Percentiles rank a stretch among this genome's conserved stretches.
Conservation (phyloP, 202 grass and related monocot genomes). For the Schoenoplectus tabernaemontani region DNA sequence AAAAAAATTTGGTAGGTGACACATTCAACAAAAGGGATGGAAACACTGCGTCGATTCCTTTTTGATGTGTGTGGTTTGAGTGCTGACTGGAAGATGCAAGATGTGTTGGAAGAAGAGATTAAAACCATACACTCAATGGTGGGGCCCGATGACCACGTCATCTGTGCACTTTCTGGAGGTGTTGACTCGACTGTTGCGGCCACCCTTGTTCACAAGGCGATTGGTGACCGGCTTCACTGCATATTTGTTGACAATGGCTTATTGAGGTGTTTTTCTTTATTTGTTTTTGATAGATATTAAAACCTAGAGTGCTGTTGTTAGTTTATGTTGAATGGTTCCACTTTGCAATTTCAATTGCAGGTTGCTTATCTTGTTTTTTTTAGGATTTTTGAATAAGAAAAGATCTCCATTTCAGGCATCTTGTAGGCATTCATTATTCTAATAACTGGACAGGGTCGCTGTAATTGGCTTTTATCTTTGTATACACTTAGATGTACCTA, state of each 20-base stretch:
- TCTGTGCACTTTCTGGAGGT: constrained; percentile 80
- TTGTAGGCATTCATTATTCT: neutral
- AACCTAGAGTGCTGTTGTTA: neutral
- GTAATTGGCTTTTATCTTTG: neutral
- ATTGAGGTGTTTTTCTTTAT: constrained; percentile 40
- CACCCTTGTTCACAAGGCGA: constrained; percentile 74
- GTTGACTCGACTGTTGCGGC: constrained; percentile 89
- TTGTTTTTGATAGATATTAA: neutral
- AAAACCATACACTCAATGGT: constrained; percentile 57
- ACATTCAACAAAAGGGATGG: constrained; percentile 79
- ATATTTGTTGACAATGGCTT: constrained; percentile 89
- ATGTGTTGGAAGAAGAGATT: constrained; percentile 85
- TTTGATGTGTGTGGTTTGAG: constrained; percentile 69
- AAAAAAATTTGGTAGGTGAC: constrained; percentile 44
- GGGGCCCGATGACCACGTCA: constrained; percentile 62
- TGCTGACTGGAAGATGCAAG: constrained; percentile 85
- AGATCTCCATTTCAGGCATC: neutral
- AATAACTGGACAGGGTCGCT: neutral
- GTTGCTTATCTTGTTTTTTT: neutral
- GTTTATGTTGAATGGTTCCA: neutral
- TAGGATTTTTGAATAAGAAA: neutral
- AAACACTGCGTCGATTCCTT: constrained; percentile 56
- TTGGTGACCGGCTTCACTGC: constrained; percentile 79
- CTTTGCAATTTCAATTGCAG: neutral
- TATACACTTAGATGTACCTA: neutral